Evolutionary conservation across 495 filamentous ascomycete species (phyloP), one percentile per base, ranked within the genome.

Genomic region (Daldinia concentrica): DNA sequence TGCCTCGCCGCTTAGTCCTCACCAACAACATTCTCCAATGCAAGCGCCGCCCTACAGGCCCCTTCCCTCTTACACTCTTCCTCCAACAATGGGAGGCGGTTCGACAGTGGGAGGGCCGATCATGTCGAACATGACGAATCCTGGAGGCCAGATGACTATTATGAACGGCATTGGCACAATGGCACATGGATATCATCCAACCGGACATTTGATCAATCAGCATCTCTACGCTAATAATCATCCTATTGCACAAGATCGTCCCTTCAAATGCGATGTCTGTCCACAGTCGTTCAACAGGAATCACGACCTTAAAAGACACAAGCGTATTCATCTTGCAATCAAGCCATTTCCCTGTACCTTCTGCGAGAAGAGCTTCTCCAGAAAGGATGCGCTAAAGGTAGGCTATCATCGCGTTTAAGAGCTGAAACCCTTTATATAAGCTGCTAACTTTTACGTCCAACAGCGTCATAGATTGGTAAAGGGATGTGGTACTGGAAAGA

Each of bases 361-460:
- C 73, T 99, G 95, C 75, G 94, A 97, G 34, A 99, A 98, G 87
- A 95, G 93, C 79, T 99, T 99, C 73, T 97, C 93, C 19, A 83
- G 95, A 43, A 99, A 98, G 79, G 95, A 99, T 84, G 95, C 95
- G 19, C 84, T 99, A 14, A 99, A 99, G 92, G 95, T 98, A 58
- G 65, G 81, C 56, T 30, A 45, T 50, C 29, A 7, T 5, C 19
- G 2, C 14, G 0, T 34, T 24, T 5, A 11, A 48, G 43, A 22
- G 17, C 6, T 48, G 43, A 48, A 48, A 5, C 11, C 4, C 2
- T 34, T 9, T 24, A 17, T 17, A 66, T 58, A 12, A 52, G 37
- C 41, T 68, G 48, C 71, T 67, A 56, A 73, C 34, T 24, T 27
- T 66, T 61, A 69, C 24, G 19, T 17, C 66, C 61, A 68, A 74